Percentiles rank a stretch among this genome's conserved stretches.
phyloP scores from a whole-genome alignment of 768 basidiomycete species.

The Mycena vitilis region DNA sequence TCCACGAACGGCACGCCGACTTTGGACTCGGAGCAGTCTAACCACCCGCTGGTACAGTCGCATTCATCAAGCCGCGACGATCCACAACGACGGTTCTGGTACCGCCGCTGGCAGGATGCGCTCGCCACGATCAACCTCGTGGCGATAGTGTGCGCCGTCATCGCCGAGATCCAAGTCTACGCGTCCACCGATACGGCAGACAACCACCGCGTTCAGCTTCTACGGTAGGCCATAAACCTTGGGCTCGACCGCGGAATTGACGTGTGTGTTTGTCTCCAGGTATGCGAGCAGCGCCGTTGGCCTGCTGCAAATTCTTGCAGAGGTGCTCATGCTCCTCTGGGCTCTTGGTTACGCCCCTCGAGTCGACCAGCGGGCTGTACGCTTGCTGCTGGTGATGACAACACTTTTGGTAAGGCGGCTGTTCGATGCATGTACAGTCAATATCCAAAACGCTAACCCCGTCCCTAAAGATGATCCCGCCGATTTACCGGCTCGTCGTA shows the following conservation, averaged over 20 bases:
- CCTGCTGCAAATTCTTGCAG: slow-evolving; percentile 38
- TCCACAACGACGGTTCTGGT: slow-evolving; percentile 43
- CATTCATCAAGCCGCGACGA: slow-evolving; percentile 34
- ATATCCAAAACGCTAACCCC: not conserved
- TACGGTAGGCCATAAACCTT: slow-evolving; percentile 26
- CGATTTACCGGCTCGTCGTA: slow-evolving; percentile 47
- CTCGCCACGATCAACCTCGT: slow-evolving; percentile 37
- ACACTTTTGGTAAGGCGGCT: slow-evolving; percentile 39
- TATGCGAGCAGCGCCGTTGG: slow-evolving; percentile 44
- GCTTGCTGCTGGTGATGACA: slow-evolving; percentile 36
- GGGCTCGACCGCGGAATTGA: no score
- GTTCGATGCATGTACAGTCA: not conserved
- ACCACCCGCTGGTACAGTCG: not conserved
- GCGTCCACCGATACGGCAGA: slow-evolving; percentile 29
- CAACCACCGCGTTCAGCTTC: slow-evolving; percentile 36
- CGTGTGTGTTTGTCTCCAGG: slow-evolving; percentile 30
- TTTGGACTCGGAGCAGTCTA: not conserved
- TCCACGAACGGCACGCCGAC: slow-evolving; percentile 33
- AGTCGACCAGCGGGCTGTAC: slow-evolving; percentile 37
- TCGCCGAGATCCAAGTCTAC: slow-evolving; percentile 39
- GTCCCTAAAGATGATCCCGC: slow-evolving; percentile 37
- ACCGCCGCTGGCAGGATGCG: slow-evolving; percentile 44
- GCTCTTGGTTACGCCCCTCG: slow-evolving; percentile 38
- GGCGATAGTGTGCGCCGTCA: slow-evolving; percentile 40
- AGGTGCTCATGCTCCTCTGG: slow-evolving; percentile 38